phyloP scores from a whole-genome alignment of 192 early-diverging fungal genomes.

The Gaertneriomyces semiglobifer region DNA sequence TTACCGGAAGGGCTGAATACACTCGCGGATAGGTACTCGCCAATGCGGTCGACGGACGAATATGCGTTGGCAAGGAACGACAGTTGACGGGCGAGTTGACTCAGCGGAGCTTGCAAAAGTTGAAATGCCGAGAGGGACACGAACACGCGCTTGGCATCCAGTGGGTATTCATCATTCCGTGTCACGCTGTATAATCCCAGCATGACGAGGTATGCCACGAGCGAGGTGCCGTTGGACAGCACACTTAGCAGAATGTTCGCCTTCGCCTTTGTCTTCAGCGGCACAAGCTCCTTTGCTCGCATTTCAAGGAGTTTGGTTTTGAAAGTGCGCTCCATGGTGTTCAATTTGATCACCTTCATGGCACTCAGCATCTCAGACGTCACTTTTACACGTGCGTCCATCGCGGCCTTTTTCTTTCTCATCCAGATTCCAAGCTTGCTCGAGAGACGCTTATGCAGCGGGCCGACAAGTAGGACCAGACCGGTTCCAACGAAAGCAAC shows the following conservation, averaged over 20 bases:
- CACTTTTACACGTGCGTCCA: not conserved
- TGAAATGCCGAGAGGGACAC: constrained; percentile 17
- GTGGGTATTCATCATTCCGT: constrained; percentile 1
- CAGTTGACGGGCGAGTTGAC: not conserved
- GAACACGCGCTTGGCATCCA: constrained; percentile 20
- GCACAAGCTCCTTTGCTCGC: constrained; percentile 22
- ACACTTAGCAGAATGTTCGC: constrained; percentile 14
- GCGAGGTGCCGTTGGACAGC: constrained; percentile 13
- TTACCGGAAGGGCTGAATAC: no score
- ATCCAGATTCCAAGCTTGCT: constrained; percentile 11
- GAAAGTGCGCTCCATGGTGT: constrained; percentile 66
- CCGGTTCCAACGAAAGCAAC: constrained; percentile 36
- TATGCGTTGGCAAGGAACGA: not conserved
- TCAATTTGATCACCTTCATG: constrained; percentile 84
- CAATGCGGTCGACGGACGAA: constrained; percentile 6
- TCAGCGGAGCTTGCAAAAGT: constrained; percentile 7
- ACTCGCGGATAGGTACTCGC: not conserved
- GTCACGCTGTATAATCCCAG: constrained; percentile 20
- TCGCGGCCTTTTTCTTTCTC: not conserved
- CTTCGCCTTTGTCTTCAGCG: not conserved
- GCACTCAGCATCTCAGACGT: constrained; percentile 68
- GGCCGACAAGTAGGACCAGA: constrained; percentile 29
- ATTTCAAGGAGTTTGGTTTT: constrained; percentile 1
- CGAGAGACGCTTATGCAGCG: constrained; percentile 25
- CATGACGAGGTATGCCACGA: constrained; percentile 17